A percentile compares a stretch with the other conserved stretches of the same genome.
Evolutionary conservation across 2,329 filamentous ascomycete species (phyloP).

Genomic region (Claviceps fusiformis): DNA sequence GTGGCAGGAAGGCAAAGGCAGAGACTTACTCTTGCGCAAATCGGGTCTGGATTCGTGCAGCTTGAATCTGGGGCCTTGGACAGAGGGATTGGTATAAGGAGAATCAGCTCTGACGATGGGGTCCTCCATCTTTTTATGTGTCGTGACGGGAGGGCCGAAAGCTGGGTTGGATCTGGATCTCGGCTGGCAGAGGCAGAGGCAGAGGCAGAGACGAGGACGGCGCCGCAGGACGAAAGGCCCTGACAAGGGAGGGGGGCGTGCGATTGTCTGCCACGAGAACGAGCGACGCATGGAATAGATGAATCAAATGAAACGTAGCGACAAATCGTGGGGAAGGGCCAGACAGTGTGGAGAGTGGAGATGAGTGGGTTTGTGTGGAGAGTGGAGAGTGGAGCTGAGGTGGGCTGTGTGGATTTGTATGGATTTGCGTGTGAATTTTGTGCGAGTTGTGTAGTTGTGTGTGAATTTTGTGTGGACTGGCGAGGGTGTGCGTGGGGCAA

Average conservation of each 20-base stretch:
- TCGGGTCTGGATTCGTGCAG: conserved; percentile 23
- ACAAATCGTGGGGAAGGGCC: not conserved
- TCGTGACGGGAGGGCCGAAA: conserved; percentile 11
- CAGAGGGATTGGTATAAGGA: conserved; percentile 24
- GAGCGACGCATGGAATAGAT: not conserved
- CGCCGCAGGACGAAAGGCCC: not conserved
- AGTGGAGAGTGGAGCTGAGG: too few species aligned
- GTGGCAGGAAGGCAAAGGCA: not conserved
- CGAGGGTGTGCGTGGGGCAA: not conserved
- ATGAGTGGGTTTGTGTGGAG: too few species aligned
- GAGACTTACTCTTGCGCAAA: conserved; percentile 29
- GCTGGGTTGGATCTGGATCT: not conserved
- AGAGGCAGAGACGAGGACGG: too few species aligned
- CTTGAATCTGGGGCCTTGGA: conserved; percentile 27
- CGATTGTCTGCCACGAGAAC: not conserved
- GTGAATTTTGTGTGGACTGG: too few species aligned
- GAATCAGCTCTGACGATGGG: conserved; percentile 25
- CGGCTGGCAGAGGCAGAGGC: too few species aligned
- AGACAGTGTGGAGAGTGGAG: not conserved
- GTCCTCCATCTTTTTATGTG: conserved; percentile 27
- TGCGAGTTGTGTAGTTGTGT: too few species aligned
- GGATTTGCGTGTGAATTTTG: too few species aligned
- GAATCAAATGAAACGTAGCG: not conserved
- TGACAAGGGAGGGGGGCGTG: not conserved
- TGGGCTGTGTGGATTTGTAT: too few species aligned